phyloP scores from a whole-genome alignment of 768 basidiomycete species.

The Boletellus emodensis region DNA sequence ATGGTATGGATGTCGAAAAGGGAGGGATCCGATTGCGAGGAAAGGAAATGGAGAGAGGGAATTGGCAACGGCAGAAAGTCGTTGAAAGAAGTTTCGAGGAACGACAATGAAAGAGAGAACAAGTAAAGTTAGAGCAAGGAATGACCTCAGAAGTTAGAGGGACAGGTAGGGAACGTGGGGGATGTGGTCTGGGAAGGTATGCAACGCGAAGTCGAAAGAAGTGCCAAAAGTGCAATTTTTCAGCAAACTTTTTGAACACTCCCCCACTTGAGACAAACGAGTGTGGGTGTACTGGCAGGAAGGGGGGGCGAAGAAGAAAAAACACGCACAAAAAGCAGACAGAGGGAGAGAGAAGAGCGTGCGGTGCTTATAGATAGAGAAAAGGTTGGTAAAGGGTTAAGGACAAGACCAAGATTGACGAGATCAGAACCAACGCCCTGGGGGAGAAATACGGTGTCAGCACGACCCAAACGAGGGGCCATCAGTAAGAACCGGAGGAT shows the following conservation, averaged over 20 bases:
- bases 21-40: constrained; percentile 18
- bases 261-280: constrained; percentile 27
- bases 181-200: constrained; percentile 29
- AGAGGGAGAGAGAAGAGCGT: constrained; percentile 31
- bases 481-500: background rate
- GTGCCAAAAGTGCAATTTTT: constrained; percentile 28
- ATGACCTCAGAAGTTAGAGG: constrained; percentile 35
- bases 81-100: constrained; percentile 32
- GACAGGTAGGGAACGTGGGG: constrained; percentile 44
- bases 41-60: constrained; percentile 42
- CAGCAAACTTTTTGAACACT: constrained; percentile 27
- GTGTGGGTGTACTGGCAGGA: constrained; percentile 27
- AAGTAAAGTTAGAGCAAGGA: constrained; percentile 55
- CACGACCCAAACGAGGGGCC: background rate
- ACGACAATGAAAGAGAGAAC: constrained; percentile 44
- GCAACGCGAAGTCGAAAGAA: constrained; percentile 20
- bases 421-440: constrained; percentile 30
- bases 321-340: constrained; percentile 40
- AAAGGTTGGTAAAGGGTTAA: constrained; percentile 33
- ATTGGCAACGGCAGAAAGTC: constrained; percentile 47
- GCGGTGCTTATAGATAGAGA: constrained; percentile 39
- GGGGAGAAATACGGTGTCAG: constrained; percentile 5
- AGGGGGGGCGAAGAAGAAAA: constrained; percentile 28
- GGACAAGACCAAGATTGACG: constrained; percentile 33
- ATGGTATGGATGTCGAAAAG: constrained; percentile 37